These are phyloP conservation scores for Aspergillus quadricinctus DNA, from an alignment of 2,329 filamentous ascomycete species.

Conservation along the genomic window DNA sequence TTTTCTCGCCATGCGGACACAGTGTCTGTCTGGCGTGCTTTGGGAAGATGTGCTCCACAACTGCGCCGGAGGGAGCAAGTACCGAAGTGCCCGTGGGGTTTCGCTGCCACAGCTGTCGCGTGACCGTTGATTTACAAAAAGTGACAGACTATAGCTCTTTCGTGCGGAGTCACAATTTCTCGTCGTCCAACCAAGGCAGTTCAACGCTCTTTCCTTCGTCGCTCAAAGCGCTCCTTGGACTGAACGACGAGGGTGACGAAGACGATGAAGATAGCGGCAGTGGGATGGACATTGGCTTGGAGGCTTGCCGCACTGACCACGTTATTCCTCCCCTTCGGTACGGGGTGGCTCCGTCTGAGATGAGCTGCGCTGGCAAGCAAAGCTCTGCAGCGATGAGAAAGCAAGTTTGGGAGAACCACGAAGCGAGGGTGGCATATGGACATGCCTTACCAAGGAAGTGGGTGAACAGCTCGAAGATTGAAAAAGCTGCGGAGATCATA, in stretches of 20 bases:
- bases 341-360: constrained; percentile 44
- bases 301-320: constrained; percentile 12
- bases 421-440: constrained; percentile 51
- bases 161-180: constrained; percentile 56
- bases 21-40: constrained; percentile 75
- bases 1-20: constrained; percentile 81
- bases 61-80: constrained; percentile 47
- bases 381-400: constrained; percentile 31
- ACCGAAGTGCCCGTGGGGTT: too few relatives aligned
- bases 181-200: too few relatives aligned
- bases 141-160: constrained; percentile 73
- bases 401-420: constrained; percentile 57
- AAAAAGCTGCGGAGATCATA: constrained; percentile 64
- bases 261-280: constrained; percentile 39
- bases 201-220: too few relatives aligned
- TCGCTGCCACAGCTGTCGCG: constrained; percentile 70
- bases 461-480: constrained; percentile 70
- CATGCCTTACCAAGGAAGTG: constrained; percentile 69
- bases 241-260: constrained; percentile 16
- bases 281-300: constrained; percentile 15
- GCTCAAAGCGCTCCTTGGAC: constrained; percentile 17
- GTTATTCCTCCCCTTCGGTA: background rate
- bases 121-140: constrained; percentile 59
- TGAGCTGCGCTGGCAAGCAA: constrained; percentile 36
- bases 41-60: constrained; percentile 60